Conservation (phyloP, 192 early-diverging fungal species). For the Oehlia diaphana region DNA sequence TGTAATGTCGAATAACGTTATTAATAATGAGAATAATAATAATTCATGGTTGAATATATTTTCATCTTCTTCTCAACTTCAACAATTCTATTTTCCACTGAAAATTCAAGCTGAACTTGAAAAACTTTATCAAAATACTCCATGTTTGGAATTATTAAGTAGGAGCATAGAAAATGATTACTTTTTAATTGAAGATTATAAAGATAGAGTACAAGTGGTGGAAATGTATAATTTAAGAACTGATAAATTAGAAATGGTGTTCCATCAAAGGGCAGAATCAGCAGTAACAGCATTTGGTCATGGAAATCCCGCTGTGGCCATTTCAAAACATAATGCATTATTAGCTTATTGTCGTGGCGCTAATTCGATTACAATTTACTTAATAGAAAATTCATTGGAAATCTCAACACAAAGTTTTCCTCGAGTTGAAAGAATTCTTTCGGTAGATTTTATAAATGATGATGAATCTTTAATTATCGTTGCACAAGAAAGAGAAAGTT, state of each 20-base stretch:
- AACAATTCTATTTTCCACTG: constrained; percentile 4
- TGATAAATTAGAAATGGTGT: constrained; percentile 3
- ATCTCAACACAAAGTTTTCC: not conserved
- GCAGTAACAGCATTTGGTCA: not conserved
- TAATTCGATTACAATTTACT: not conserved
- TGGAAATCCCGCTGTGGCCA: not conserved
- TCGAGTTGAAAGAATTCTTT: not conserved
- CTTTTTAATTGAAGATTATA: constrained; percentile 12
- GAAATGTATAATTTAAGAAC: constrained; percentile 16
- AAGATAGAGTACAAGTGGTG: not conserved
- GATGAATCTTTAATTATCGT: constrained; percentile 16
- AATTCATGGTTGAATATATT: not conserved
- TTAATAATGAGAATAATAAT: not conserved
- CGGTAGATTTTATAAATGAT: constrained; percentile 19
- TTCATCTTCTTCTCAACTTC: not conserved
- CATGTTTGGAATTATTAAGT: not conserved
- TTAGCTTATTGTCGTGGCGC: constrained; percentile 4
- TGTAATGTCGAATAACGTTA: not conserved
- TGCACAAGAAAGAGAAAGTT: not conserved
- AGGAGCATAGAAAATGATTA: constrained; percentile 13
- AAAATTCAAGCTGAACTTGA: not conserved
- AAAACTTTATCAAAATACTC: constrained; percentile 12
- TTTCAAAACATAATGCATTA: constrained; percentile 2
- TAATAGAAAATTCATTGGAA: constrained; percentile 20
- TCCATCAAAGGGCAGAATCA: not conserved